Percentiles rank a stretch among this genome's conserved stretches.
Conservation (phyloP, 352 stramenopile species). For the Phytophthora ohioensis region DNA sequence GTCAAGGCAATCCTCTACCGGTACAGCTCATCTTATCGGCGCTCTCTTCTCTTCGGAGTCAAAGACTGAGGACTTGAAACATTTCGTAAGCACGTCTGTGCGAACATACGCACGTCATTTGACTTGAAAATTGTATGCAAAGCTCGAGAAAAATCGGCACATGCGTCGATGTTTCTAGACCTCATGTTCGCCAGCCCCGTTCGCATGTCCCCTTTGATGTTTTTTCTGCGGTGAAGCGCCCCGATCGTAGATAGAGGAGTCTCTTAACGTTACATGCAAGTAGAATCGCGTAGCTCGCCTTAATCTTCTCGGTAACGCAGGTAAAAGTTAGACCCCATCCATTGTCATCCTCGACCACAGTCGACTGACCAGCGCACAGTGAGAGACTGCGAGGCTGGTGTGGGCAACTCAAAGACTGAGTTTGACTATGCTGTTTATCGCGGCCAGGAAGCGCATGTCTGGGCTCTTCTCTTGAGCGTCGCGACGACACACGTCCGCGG, state of each 20-base stretch:
- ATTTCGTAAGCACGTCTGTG: conserved; percentile 8
- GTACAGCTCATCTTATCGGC: conserved; percentile 24
- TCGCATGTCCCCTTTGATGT: conserved; percentile 11
- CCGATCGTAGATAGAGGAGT: not conserved
- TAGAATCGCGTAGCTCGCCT: conserved; percentile 4
- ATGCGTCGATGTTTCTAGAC: conserved; percentile 1
- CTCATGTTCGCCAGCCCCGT: conserved; percentile 13
- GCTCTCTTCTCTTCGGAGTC: conserved; percentile 6
- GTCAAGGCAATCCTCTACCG: conserved; percentile 17
- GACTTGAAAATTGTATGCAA: conserved; percentile 19
- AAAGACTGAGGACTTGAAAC: not conserved
- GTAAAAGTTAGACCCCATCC: not conserved
- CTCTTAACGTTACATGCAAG: conserved; percentile 7
- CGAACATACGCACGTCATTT: conserved; percentile 5
- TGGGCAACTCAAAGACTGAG: not conserved
- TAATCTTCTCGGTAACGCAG: not conserved
- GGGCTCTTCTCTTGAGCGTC: conserved; percentile 37
- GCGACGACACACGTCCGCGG: conserved; percentile 35
- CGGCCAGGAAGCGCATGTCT: conserved; percentile 29
- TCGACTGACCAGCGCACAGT: not conserved
- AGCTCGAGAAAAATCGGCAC: conserved; percentile 6
- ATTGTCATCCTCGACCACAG: not conserved
- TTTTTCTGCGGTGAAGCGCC: conserved; percentile 7
- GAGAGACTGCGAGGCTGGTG: conserved; percentile 15
- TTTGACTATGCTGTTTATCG: conserved; percentile 3